Base-by-base conservation (phyloP, 495 filamentous ascomycete species). In the Opeltia flavorubescens region DNA sequence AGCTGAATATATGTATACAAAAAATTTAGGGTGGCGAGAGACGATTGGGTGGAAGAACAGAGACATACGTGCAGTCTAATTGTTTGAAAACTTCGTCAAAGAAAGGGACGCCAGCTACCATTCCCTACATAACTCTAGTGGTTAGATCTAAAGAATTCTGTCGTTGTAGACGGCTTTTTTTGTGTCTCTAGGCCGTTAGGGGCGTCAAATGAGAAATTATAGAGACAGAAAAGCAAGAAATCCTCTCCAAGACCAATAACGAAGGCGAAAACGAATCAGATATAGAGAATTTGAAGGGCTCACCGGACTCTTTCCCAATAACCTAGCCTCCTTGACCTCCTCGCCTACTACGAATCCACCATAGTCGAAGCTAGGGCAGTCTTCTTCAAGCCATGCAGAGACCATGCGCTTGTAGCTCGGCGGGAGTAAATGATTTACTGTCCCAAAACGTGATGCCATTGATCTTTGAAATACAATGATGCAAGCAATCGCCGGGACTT, bases 291-390 rank as follows among this genome's bases (percentile, higher is more conserved):
- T n/a, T n/a, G 4, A 46, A 31, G 36, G 30, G 38, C 47, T 11
- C 23, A 49, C 76, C 36, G 75, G 61, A 48, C 80, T 85, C 67
- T 96, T 98, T n/a, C 85, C 86, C 56, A 89, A 77, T 30, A 98
- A 69, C 9, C 79, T 84, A 2, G 91, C 93, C 50, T 83, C 84
- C 33, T 81, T 79, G 5, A 70, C 67, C 15, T 74, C 69, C 47
- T 89, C 79, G 40, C 91, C 91, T 11, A 98, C 91, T 7, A 98
- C 91, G 57, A 94, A 98, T 33, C 91, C 91, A 52, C 88, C 93
- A 59, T 95, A 94, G 67, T 98, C 91, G 60, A 93, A 89, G 27
- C 85, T 88, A 2, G 91, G 91, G 20, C 86, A 89, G 66, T 98
- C 91, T 65, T 98, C 91, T 49, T 85, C 81, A 4, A 94, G 80